phyloP scores from a whole-genome alignment of 108 stramenopile genomes.

The Skeletonema potamos region DNA sequence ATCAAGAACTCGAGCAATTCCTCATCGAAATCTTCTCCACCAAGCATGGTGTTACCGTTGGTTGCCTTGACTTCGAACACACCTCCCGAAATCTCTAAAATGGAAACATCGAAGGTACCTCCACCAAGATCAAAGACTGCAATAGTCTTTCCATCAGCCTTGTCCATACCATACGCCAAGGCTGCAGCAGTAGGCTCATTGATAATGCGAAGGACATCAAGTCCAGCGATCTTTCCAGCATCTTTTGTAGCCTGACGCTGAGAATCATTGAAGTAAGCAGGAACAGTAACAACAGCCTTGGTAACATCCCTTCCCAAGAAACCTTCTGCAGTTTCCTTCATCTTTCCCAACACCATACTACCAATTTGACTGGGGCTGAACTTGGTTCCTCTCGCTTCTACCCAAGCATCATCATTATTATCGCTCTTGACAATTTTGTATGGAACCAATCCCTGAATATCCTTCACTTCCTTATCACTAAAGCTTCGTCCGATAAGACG shows the following conservation, averaged over 20 bases:
- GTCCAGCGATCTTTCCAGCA: constrained; percentile 97
- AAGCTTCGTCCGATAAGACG: constrained; percentile 96
- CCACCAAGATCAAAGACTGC: constrained; percentile 99
- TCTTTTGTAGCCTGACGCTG: constrained; percentile 99
- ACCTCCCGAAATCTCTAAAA: constrained; percentile 98
- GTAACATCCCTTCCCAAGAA: constrained; percentile 94
- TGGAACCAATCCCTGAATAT: constrained; percentile 91
- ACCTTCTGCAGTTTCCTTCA: constrained; percentile 99
- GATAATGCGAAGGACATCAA: constrained; percentile 99
- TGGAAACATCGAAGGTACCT: constrained; percentile 98
- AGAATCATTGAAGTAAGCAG: constrained; percentile 98
- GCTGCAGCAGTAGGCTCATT: constrained; percentile 99
- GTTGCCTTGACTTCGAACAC: constrained; percentile 99
- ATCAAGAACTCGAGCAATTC: constrained; percentile 89
- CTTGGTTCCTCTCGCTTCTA: constrained; percentile 90
- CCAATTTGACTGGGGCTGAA: constrained; percentile 98
- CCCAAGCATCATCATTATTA: constrained; percentile 97
- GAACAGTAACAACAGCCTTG: constrained; percentile 99
- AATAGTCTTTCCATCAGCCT: constrained; percentile 98
- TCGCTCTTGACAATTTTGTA: constrained; percentile 96
- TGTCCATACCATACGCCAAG: constrained; percentile 99
- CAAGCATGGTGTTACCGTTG: constrained; percentile 99
- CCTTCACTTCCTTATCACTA: constrained; percentile 90
- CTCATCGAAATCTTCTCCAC: constrained; percentile 99
- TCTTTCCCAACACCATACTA: constrained; percentile 98